A percentile compares a stretch with the other conserved stretches of the same genome.
Conservation (phyloP, 768 basidiomycete species). For the Trametes sanguinea region DNA sequence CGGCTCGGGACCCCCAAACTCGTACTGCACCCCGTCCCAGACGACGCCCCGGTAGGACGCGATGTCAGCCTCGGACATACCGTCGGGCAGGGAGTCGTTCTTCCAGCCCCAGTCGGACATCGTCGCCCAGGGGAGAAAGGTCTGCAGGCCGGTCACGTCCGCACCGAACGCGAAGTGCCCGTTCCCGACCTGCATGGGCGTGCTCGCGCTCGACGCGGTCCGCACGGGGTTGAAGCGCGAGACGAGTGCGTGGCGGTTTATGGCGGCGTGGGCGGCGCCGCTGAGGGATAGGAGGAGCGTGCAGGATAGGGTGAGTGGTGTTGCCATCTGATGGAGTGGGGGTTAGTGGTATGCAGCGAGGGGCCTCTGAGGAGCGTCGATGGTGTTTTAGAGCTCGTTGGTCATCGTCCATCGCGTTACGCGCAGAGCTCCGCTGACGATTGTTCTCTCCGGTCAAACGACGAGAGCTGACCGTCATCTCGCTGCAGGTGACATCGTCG, state of each 20-base stretch:
- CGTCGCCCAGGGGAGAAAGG: slow-evolving; percentile 54
- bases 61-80: slow-evolving; percentile 44
- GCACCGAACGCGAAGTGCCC: slow-evolving; percentile 64
- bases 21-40: slow-evolving; percentile 55
- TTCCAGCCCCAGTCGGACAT: slow-evolving; percentile 66
- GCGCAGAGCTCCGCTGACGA: neutral
- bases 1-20: slow-evolving; percentile 47
- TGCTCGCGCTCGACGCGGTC: slow-evolving; percentile 45
- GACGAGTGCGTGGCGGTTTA: slow-evolving; percentile 44
- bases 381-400: too few species aligned
- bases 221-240: slow-evolving; percentile 52
- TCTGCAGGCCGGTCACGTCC: slow-evolving; percentile 60
- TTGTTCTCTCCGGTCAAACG: neutral
- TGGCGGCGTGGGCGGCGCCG: neutral
- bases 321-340: neutral
- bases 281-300: neutral
- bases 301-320: neutral
- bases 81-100: slow-evolving; percentile 53
- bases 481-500: slow-evolving; percentile 2
- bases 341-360: neutral
- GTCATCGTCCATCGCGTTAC: neutral
- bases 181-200: slow-evolving; percentile 63
- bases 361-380: neutral
- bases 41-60: slow-evolving; percentile 50
- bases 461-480: neutral